These are phyloP conservation scores for Arachis hypogaea DNA, from an alignment of 306 rosid genomes.

Conservation along the genomic window DNA sequence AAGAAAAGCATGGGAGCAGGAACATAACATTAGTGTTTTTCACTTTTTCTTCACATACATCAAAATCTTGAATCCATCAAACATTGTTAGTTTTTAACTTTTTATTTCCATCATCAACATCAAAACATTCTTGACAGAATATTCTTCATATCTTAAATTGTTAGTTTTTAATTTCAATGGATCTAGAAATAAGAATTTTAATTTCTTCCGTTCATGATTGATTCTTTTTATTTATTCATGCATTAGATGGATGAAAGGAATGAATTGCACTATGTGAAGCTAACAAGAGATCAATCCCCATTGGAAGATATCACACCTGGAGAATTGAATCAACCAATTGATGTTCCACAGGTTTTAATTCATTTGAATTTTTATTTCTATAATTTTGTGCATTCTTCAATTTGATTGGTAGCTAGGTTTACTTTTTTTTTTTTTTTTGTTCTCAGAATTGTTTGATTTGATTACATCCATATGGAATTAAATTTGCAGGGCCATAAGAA, in stretches of 20 bases:
- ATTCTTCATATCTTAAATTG: conserved; percentile 22
- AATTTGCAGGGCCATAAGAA: no score
- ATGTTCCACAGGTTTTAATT: conserved; percentile 60
- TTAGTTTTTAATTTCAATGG: conserved; percentile 3
- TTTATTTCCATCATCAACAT: not conserved
- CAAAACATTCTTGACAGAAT: not conserved
- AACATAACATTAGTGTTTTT: no score
- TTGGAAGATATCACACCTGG: conserved; percentile 65
- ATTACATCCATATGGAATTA: no score
- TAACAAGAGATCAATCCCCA: conserved; percentile 55
- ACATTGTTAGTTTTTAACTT: no score
- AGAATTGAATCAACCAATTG: conserved; percentile 73
- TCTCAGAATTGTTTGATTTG: conserved; percentile 47
- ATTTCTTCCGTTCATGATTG: conserved; percentile 6
- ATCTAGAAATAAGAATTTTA: conserved; percentile 9
- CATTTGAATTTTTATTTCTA: no score
- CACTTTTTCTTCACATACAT: no score
- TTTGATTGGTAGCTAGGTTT: not conserved
- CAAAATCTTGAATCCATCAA: no score
- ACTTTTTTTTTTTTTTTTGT: conserved; percentile 3
- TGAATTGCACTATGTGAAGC: conserved; percentile 60
- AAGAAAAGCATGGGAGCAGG: no score
- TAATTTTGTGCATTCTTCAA: not conserved
- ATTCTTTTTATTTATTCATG: not conserved
- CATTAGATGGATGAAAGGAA: conserved; percentile 77